Conservation (phyloP, 371 early-diverging fungal genomes). For the Rhizopus arrhizus region DNA sequence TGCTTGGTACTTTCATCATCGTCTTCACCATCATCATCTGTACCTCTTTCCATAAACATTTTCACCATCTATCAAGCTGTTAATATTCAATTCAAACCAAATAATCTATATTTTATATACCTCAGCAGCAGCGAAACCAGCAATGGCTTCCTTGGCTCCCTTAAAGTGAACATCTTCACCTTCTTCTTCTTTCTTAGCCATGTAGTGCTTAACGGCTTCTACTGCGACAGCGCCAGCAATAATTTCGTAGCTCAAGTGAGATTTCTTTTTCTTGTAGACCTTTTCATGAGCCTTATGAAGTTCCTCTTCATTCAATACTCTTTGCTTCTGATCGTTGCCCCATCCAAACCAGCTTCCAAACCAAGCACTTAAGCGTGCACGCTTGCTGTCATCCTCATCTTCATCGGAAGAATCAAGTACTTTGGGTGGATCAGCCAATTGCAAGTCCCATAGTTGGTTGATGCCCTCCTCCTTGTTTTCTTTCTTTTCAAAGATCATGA, state of each 20-base stretch:
- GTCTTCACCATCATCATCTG: conserved; percentile 29
- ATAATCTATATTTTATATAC: conserved; percentile 14
- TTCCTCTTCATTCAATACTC: conserved; percentile 36
- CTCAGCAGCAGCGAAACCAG: conserved; percentile 53
- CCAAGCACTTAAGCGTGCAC: conserved; percentile 44
- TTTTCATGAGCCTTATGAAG: conserved; percentile 46
- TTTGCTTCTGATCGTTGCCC: conserved; percentile 33
- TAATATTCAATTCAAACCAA: not conserved
- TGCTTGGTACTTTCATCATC: conserved; percentile 31
- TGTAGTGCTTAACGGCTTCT: conserved; percentile 56
- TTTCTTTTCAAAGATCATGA: conserved; percentile 42
- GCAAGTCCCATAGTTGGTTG: conserved; percentile 44
- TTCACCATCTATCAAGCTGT: conserved; percentile 22
- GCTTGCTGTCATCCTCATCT: conserved; percentile 43
- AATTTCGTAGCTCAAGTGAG: conserved; percentile 52
- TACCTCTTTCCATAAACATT: conserved; percentile 31
- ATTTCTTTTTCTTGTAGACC: conserved; percentile 46
- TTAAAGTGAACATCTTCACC: conserved; percentile 44
- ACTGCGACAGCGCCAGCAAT: conserved; percentile 67
- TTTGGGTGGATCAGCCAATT: conserved; percentile 45
- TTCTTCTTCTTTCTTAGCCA: conserved; percentile 40
- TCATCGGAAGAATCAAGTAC: conserved; percentile 43
- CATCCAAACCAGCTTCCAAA: conserved; percentile 52
- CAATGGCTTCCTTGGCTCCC: conserved; percentile 56
- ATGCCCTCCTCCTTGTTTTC: conserved; percentile 28